A percentile compares a stretch with the other conserved stretches of the same genome.
These are phyloP conservation scores for Stemphylium lycopersici DNA, from an alignment of 2,329 filamentous ascomycete genomes.

Conservation along the genomic window DNA sequence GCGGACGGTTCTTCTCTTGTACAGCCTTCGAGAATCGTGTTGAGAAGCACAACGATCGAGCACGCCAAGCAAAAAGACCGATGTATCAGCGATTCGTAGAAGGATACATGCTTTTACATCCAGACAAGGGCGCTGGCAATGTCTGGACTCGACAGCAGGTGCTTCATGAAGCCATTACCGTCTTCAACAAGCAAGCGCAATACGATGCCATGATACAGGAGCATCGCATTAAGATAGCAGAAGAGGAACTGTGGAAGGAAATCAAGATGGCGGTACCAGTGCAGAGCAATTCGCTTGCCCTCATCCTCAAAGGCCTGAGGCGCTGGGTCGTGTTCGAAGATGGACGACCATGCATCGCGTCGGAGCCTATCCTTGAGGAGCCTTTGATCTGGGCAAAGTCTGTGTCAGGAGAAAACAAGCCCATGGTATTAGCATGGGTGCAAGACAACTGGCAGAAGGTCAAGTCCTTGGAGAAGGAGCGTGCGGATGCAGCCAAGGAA, in stretches of 20 bases:
- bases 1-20: constrained; percentile 65
- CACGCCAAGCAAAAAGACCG: constrained; percentile 60
- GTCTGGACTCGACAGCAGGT: constrained; percentile 53
- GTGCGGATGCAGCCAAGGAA: constrained; percentile 20
- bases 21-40: constrained; percentile 39
- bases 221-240: constrained; percentile 48
- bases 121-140: constrained; percentile 42
- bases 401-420: constrained; percentile 16
- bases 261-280: constrained; percentile 50
- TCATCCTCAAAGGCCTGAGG: constrained; percentile 38
- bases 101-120: constrained; percentile 65
- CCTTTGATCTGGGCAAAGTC: constrained; percentile 30
- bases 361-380: constrained; percentile 19
- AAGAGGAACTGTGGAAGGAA: constrained; percentile 51
- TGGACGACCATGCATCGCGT: constrained; percentile 25
- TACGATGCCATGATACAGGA: constrained; percentile 53
- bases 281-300: constrained; percentile 30
- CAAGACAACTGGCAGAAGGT: constrained; percentile 37
- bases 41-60: constrained; percentile 60
- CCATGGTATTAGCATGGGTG: constrained; percentile 38
- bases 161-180: constrained; percentile 59
- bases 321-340: constrained; percentile 44
- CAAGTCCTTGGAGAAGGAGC: constrained; percentile 39
- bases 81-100: constrained; percentile 67
- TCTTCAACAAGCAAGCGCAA: constrained; percentile 56